Evolutionary conservation across 306 rosid genomes (phyloP).

Genomic region (Amphicarpaea edgeworthii): DNA sequence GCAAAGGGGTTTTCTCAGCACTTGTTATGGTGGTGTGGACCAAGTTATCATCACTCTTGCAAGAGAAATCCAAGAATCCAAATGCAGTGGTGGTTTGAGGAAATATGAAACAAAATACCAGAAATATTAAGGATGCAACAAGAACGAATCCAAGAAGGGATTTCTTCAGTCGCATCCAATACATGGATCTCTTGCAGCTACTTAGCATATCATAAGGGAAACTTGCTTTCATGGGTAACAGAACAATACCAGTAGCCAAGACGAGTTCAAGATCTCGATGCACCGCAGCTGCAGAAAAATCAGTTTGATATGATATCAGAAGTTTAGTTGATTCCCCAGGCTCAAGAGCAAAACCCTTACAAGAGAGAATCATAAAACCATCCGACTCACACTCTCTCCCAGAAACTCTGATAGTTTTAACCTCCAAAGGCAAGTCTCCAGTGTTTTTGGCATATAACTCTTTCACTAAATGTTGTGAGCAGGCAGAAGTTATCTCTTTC

Average conservation of each 20-base stretch:
- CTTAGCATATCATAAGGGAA: conserved; percentile 69
- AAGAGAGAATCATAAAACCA: conserved; percentile 74
- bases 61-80: conserved; percentile 55
- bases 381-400: conserved; percentile 84
- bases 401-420: conserved; percentile 71
- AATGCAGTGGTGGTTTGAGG: conserved; percentile 54
- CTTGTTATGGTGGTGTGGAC: conserved; percentile 45
- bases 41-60: conserved; percentile 50
- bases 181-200: conserved; percentile 73
- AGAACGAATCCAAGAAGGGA: conserved; percentile 58
- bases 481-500: conserved; percentile 63
- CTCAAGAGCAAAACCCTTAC: conserved; percentile 47
- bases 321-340: conserved; percentile 54
- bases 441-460: conserved; percentile 82
- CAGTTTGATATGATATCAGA: conserved; percentile 73
- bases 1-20: conserved; percentile 51
- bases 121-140: conserved; percentile 51
- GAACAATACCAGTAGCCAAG: conserved; percentile 76
- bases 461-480: conserved; percentile 69
- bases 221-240: conserved; percentile 84
- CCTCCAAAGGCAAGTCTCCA: conserved; percentile 83
- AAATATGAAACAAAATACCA: conserved; percentile 59
- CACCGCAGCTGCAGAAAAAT: conserved; percentile 73
- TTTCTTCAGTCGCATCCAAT: conserved; percentile 73
- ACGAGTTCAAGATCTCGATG: conserved; percentile 86